Evolutionary conservation across 1,284 basidiomycete species (phyloP).

Genomic region (Leccinum fallax): DNA sequence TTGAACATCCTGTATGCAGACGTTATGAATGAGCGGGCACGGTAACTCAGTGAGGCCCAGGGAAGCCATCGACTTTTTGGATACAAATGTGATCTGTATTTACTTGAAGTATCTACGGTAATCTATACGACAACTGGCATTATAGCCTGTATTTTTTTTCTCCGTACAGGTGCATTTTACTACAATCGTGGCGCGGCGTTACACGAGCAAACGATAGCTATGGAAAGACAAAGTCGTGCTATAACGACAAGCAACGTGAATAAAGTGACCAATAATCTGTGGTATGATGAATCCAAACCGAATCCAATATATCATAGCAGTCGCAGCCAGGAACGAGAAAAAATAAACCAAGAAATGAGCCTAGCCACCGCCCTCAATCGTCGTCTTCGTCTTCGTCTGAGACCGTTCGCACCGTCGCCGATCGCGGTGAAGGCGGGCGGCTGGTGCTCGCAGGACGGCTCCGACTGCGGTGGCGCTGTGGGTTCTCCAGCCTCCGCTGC

Average conservation of each 20-base stretch:
- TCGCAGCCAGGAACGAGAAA: not conserved
- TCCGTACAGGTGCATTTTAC: not conserved
- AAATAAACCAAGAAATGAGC: not conserved
- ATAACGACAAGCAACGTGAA: conserved; percentile 9
- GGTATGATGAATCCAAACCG: conserved; percentile 15
- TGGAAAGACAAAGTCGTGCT: not conserved
- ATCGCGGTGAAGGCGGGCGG: conserved; percentile 21
- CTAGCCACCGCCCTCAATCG: not conserved
- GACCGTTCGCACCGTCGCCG: conserved; percentile 11
- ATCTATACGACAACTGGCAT: not conserved
- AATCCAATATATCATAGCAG: conserved; percentile 3
- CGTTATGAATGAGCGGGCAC: not conserved
- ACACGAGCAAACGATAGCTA: not conserved
- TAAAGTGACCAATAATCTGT: conserved; percentile 33
- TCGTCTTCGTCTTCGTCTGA: conserved; percentile 26
- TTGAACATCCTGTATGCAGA: not conserved
- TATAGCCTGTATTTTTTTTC: not conserved
- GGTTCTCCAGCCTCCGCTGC: conserved; percentile 37
- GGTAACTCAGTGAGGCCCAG: not conserved
- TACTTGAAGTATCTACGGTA: not conserved
- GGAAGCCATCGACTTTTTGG: not conserved
- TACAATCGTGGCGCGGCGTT: not conserved
- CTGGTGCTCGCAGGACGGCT: conserved; percentile 19
- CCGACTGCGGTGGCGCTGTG: conserved; percentile 20
- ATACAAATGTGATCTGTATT: not conserved